A percentile compares a stretch with the other conserved stretches of the same genome.
Conservation (phyloP, 148 eudicot genomes). For the Hydrangea macrophylla region DNA sequence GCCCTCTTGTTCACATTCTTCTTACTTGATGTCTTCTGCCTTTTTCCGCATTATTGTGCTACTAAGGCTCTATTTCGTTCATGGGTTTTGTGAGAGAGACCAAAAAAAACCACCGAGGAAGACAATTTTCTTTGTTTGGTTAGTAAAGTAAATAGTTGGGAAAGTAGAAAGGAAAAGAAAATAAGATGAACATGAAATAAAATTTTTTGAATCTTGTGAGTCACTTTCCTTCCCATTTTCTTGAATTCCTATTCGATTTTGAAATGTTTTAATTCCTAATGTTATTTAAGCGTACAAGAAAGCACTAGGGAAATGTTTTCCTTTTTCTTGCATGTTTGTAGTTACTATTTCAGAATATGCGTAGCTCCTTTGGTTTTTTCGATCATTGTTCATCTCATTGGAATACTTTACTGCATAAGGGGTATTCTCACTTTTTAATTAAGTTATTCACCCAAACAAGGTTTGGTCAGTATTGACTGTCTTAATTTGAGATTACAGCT, state of each 20-base stretch:
- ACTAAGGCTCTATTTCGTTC: not conserved
- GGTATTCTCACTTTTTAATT: not conserved
- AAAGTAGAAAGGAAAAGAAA: too few relatives aligned
- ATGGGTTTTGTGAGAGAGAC: too few relatives aligned
- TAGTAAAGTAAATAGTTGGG: too few relatives aligned
- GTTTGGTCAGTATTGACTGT: not conserved
- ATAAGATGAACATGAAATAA: too few relatives aligned
- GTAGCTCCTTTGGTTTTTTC: not conserved
- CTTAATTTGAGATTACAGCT: not conserved
- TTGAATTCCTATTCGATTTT: too few relatives aligned
- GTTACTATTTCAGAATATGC: not conserved
- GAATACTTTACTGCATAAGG: not conserved
- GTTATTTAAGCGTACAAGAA: too few relatives aligned
- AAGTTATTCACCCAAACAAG: not conserved
- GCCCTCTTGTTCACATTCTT: slow-evolving; percentile 6
- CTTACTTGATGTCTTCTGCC: not conserved
- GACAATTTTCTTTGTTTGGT: too few relatives aligned
- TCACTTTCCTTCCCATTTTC: too few relatives aligned
- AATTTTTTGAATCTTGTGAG: too few relatives aligned
- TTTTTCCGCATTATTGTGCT: not conserved
- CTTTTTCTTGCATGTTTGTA: not conserved
- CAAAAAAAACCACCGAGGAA: too few relatives aligned
- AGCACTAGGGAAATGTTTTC: too few relatives aligned
- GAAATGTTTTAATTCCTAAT: too few relatives aligned
- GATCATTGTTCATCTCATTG: not conserved